Conservation (phyloP, 768 basidiomycete species). For the Phlebiopsis flavidoalba region DNA sequence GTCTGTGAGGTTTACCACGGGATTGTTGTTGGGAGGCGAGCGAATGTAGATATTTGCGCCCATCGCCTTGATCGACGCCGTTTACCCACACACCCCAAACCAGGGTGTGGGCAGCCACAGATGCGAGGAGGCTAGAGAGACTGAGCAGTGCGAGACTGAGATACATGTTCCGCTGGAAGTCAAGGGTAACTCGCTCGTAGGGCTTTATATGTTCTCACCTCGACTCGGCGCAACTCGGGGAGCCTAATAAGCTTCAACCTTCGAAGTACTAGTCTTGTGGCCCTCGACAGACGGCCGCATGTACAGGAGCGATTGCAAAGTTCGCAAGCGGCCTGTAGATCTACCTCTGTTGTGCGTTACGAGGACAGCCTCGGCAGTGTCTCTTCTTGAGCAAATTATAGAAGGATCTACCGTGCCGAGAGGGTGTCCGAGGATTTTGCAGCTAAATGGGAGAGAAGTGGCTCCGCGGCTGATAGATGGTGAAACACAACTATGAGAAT, state of each 20-base stretch:
- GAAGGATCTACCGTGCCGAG: neutral
- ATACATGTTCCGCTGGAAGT: neutral
- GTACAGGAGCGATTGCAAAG: too few species aligned
- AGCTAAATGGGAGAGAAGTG: neutral
- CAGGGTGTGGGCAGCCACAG: slow-evolving; percentile 5
- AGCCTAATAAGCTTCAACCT: too few species aligned
- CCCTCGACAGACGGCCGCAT: too few species aligned
- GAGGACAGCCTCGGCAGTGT: too few species aligned
- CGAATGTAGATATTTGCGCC: slow-evolving; percentile 5
- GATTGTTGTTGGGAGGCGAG: slow-evolving; percentile 12
- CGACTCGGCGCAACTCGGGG: neutral
- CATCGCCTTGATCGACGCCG: slow-evolving; percentile 11
- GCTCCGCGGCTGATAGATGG: neutral
- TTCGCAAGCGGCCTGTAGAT: too few species aligned
- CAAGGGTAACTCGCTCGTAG: neutral
- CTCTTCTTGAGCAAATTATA: too few species aligned
- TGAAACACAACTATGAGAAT: neutral
- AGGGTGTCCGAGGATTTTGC: neutral
- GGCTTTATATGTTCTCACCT: neutral
- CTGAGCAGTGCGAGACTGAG: neutral
- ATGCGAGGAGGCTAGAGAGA: neutral
- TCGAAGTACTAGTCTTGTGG: too few species aligned
- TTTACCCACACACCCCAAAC: slow-evolving; percentile 12
- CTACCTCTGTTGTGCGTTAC: too few species aligned
- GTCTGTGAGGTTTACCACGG: slow-evolving; percentile 6